Percentiles rank a stretch among this genome's conserved stretches.
Conservation (phyloP, 1,284 basidiomycete species). For the Marasmius oreades region DNA sequence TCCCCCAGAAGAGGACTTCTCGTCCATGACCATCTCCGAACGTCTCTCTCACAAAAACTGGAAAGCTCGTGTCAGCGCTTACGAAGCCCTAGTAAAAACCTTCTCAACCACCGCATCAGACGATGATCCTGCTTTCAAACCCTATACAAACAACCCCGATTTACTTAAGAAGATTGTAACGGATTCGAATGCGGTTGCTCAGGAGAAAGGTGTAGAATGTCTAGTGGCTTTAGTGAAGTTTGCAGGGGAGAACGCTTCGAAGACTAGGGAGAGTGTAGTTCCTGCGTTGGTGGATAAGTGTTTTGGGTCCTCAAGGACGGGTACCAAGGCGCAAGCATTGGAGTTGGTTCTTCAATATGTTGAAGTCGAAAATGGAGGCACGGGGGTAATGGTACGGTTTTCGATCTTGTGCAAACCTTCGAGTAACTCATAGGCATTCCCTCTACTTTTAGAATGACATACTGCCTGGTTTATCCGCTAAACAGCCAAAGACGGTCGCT, state of each 20-base stretch:
- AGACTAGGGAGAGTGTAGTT: slow-evolving; percentile 78
- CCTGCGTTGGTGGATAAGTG: slow-evolving; percentile 96
- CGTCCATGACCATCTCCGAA: slow-evolving; percentile 76
- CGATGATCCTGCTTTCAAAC: slow-evolving; percentile 90
- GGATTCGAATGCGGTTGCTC: slow-evolving; percentile 95
- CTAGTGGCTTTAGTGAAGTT: slow-evolving; percentile 84
- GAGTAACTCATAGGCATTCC: slow-evolving; percentile 24
- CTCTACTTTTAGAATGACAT: slow-evolving; percentile 64
- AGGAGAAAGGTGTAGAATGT: slow-evolving; percentile 95
- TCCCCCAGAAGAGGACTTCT: slow-evolving; percentile 93
- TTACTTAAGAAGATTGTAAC: slow-evolving; percentile 84
- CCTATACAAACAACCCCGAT: slow-evolving; percentile 77
- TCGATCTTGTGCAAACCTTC: slow-evolving; percentile 23
- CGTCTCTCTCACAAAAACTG: slow-evolving; percentile 94
- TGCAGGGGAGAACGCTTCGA: slow-evolving; percentile 84
- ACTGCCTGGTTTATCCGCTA: slow-evolving; percentile 81
- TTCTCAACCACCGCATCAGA: slow-evolving; percentile 90
- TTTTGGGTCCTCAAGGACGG: slow-evolving; percentile 86
- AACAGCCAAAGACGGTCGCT: slow-evolving; percentile 94
- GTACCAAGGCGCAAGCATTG: slow-evolving; percentile 87
- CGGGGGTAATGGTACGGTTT: slow-evolving; percentile 81
- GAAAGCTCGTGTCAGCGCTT: slow-evolving; percentile 95
- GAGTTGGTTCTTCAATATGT: slow-evolving; percentile 90
- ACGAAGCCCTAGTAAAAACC: slow-evolving; percentile 83
- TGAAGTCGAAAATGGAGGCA: slow-evolving; percentile 89